Base-by-base conservation (phyloP, 1,284 basidiomycete species). In the Ustilago lituana region DNA sequence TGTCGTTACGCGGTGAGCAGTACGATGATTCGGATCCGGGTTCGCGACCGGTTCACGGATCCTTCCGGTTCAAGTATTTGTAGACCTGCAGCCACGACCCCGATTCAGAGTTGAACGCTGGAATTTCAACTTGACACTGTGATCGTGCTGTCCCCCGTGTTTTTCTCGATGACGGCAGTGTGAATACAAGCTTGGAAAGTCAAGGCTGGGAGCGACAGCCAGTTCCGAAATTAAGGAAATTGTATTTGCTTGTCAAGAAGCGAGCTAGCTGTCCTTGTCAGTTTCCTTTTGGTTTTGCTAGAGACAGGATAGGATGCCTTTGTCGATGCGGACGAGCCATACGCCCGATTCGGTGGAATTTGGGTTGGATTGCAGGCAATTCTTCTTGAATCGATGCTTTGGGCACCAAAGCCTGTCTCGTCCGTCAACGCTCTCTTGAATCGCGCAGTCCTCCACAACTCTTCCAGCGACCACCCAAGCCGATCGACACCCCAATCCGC, bases 381-480 rank as follows among this genome's bases (percentile, higher is more conserved):
- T 63, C 59, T 61, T 61, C 59, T 55, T 46, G 52, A 27, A 22
- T 20, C 19, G 14, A 3, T 22, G 23, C n/a, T 5, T 10, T 9
- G 22, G 23, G 40, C 44, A 41, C 22, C n/a, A 40, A 22, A 40
- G 53, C 44, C 36, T 33, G 36, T 38, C 4, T 38, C 20, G n/a
- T 14, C 19, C 20, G 7, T 38, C 36, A n/a, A 7, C 36, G 9
- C 19, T 20, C 17, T 37, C 15, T 31, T 31, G 26, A 22, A 19
- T 23, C 12, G 27, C 51, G 41, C 51, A 37, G 22, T 65, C 56
- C 55, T 59, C 55, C 62, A 65, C 62, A 58, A 58, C 33, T 50
- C 41, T 38, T 39, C 32, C 26, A 36, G 19, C 24, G 26, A 19
- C 31, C 19, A 17, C 26, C 12, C 26, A 23, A 35, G 24, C n/a